A percentile compares a stretch with the other conserved stretches of the same genome.
Evolutionary conservation across 108 stramenopile genomes (phyloP).

Genomic region (Nitzschia putrida): DNA sequence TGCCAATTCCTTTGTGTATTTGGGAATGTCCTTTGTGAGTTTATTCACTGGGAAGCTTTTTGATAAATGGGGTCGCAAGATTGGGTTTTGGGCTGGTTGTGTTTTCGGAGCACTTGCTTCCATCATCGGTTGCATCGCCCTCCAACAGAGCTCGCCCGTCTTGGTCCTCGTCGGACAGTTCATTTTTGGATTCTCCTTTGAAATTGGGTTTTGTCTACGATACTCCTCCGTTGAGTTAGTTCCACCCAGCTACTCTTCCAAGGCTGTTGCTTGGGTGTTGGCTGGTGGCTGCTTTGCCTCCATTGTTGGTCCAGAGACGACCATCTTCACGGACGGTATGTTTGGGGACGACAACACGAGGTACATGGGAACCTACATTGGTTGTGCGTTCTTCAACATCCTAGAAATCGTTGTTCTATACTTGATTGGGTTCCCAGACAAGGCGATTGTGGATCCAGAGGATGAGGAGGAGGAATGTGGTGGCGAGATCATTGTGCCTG

Average conservation of each 20-base stretch:
- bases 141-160: slow-evolving; percentile 12
- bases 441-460: not conserved
- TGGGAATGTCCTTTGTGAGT: slow-evolving; percentile 39
- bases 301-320: slow-evolving; percentile 49
- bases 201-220: slow-evolving; percentile 47
- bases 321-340: slow-evolving; percentile 30
- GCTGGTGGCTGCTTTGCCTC: slow-evolving; percentile 51
- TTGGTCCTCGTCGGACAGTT: slow-evolving; percentile 31
- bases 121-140: slow-evolving; percentile 21
- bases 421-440: slow-evolving; percentile 30
- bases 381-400: slow-evolving; percentile 9
- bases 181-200: slow-evolving; percentile 37
- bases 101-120: slow-evolving; percentile 22
- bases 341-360: slow-evolving; percentile 30
- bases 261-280: slow-evolving; percentile 44
- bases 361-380: slow-evolving; percentile 45
- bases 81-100: slow-evolving; percentile 40
- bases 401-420: slow-evolving; percentile 12
- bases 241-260: slow-evolving; percentile 19
- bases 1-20: slow-evolving; percentile 29
- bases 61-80: slow-evolving; percentile 19
- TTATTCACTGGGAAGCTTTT: slow-evolving; percentile 37
- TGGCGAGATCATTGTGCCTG: not conserved
- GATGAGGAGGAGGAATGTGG: not conserved
- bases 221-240: slow-evolving; percentile 51